Evolutionary conservation across 371 early-diverging fungal species (phyloP).

Genomic region (Parasitella parasitica): DNA sequence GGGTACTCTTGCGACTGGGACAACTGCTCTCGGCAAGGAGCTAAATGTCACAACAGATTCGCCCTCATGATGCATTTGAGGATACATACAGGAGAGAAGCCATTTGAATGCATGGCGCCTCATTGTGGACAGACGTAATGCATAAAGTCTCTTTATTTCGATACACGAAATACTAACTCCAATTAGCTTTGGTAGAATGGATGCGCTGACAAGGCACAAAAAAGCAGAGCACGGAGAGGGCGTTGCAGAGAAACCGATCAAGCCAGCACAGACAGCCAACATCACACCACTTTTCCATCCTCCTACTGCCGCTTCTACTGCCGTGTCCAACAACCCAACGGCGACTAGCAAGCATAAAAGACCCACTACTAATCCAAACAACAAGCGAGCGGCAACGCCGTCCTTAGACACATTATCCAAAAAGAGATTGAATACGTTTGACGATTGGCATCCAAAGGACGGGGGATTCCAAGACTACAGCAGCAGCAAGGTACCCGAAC

Average conservation of each 20-base stretch:
- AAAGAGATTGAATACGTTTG: conserved; percentile 1
- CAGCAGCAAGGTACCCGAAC: background rate
- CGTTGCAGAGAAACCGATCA: background rate
- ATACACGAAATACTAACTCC: no score
- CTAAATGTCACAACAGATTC: conserved; percentile 64
- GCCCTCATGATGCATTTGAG: conserved; percentile 68
- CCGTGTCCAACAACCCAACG: background rate
- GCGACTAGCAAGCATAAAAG: background rate
- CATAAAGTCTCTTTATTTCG: background rate
- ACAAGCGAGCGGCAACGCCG: background rate
- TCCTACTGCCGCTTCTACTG: background rate
- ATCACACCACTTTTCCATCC: background rate
- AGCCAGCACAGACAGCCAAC: background rate
- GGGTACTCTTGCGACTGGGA: conserved; percentile 66
- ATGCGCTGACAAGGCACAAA: conserved; percentile 44
- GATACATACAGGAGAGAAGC: conserved; percentile 72
- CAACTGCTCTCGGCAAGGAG: conserved; percentile 57
- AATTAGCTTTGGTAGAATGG: conserved; percentile 46
- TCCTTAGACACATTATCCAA: conserved; percentile 10
- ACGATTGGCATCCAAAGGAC: background rate
- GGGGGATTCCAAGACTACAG: no score
- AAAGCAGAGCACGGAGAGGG: conserved; percentile 34
- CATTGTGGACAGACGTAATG: conserved; percentile 49
- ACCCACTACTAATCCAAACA: background rate
- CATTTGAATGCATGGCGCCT: conserved; percentile 53